Evolutionary conservation across 768 basidiomycete species (phyloP), one percentile per base, ranked within the genome.

Genomic region (Pleurotus cornucopiae): DNA sequence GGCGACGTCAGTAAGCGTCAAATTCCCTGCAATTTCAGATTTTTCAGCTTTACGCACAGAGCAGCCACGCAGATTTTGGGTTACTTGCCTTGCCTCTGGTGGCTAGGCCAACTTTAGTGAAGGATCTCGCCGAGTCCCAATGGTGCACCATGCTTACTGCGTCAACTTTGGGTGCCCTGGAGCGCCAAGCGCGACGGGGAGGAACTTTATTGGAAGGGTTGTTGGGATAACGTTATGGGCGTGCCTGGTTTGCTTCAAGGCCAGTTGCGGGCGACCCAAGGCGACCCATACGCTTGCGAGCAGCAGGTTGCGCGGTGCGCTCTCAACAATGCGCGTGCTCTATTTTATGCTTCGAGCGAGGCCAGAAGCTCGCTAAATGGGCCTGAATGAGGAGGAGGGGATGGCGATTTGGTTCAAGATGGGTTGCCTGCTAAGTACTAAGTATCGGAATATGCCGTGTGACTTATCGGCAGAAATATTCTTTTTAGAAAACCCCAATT

Each of bases 201-300:
- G 30, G 51, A 53, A 53, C 51, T 53, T 41, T 40, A 53, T 53
- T 53, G 39, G 51, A 53, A 40, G 51, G 51, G 7, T 37, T 34
- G 26, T 2, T 25, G 49, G 16, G 26, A 38, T 53, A 53, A 53
- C 51, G 51, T 53, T 37, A 53, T 7, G 39, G 34, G 12, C 12
- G n/a, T 49, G 14, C 38, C 18, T 53, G n/a, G 39, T 34, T 40
- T 34, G 20, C 38, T 53, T 34, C n/a, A 23, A 20, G 30, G 30
- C 30, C 30, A 9, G 7, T 11, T 34, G 11, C 30, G 30, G 30
- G 30, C 9, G 30, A 30, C 30, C 30, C 30, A 30, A 30, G 30
- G 40, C 40, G 41, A 21, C 20, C 20, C 41, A 44, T 44, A 5
- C 41, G 41, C 41, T 44, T 14, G 41, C 41, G 14, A 16, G 41